Evolutionary conservation across 2,329 filamentous ascomycete species (phyloP), one percentile per base, ranked within the genome.

Genomic region (Laburnicola sp.): DNA sequence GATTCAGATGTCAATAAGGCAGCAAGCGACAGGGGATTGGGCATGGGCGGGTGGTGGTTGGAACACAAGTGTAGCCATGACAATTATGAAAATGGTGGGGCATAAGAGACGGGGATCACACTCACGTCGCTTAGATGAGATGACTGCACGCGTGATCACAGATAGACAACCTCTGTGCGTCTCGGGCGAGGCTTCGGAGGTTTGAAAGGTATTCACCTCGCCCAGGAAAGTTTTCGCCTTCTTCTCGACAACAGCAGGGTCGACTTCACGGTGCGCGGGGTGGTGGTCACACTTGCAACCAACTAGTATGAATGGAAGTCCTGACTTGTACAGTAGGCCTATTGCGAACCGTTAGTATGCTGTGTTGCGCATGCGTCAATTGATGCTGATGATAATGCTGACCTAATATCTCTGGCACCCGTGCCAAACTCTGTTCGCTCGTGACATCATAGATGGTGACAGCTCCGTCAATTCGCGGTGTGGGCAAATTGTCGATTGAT

Each of bases 261-360:
- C 85, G 49, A 95, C 80, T 67, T 90, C 82, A 65, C 88, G 86
- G 52, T 84, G 78, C 51, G 83, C 81, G 56, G 86, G 83, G 41
- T 87, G 85, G 44, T 85, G 83, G 71, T 97, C 93, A 77, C 90
- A 96, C 79, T 97, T 97, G 72, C 87, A 93, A 48, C 91, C 90
- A 45, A 95, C 89, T 36, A 97, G 82, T 56, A 93, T 81, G 46
- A 87, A 88, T 6, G 92, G 91, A 34, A 96, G 75, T 23, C 82
- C 81, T 16, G 87, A 85, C 62, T 86, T 87, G 51, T 85, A 82
- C 45, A 96, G 79, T 36, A 87, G 86, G 75, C 85, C 91, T 95
- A 64, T 62, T 42, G 60, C 31, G 31, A 38, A 31, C 9, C 6
- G 58, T 68, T 49, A 68, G 64, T 47, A 54, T 52, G 48, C 43